A percentile compares a stretch with the other conserved stretches of the same genome.
These are phyloP conservation scores for Ambrosia artemisiifolia DNA, from an alignment of 129 eudicot genomes.

Conservation along the genomic window DNA sequence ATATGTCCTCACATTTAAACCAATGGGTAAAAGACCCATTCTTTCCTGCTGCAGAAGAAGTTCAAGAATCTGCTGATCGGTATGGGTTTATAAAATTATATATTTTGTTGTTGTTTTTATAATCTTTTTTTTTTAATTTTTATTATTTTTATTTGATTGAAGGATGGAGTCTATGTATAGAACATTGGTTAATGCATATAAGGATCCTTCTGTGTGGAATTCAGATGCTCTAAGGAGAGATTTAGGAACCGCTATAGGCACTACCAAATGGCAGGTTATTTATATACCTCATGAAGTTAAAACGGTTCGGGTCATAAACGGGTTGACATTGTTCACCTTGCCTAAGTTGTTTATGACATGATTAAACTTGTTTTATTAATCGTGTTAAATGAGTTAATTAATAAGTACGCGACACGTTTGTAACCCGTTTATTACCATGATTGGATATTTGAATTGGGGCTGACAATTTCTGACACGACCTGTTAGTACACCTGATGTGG, in stretches of 20 bases:
- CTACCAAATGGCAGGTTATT: slow-evolving; percentile 89
- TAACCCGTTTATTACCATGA: no score
- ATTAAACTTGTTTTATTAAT: no score
- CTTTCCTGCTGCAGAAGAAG: slow-evolving; percentile 78
- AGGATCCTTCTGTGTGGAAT: slow-evolving; percentile 55
- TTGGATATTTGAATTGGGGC: no score
- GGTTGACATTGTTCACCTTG: not conserved
- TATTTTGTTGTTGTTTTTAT: not conserved
- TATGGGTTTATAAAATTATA: slow-evolving; percentile 7
- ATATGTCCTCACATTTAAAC: slow-evolving; percentile 61
- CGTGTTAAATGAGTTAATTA: no score
- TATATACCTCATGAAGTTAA: not conserved
- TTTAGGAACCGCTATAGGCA: slow-evolving; percentile 62
- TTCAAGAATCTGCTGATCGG: slow-evolving; percentile 88
- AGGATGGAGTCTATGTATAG: slow-evolving; percentile 89
- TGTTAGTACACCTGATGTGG: no score
- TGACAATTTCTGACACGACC: no score
- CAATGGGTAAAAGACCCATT: slow-evolving; percentile 90
- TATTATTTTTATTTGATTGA: slow-evolving; percentile 14
- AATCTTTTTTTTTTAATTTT: not conserved
- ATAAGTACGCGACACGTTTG: no score
- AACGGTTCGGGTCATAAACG: no score
- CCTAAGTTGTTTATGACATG: no score
- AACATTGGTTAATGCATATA: slow-evolving; percentile 64
- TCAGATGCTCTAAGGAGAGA: slow-evolving; percentile 63